Evolutionary conservation across 2,329 filamentous ascomycete genomes (phyloP), one percentile per base, ranked within the genome.

Genomic region (Colletotrichum lentis): DNA sequence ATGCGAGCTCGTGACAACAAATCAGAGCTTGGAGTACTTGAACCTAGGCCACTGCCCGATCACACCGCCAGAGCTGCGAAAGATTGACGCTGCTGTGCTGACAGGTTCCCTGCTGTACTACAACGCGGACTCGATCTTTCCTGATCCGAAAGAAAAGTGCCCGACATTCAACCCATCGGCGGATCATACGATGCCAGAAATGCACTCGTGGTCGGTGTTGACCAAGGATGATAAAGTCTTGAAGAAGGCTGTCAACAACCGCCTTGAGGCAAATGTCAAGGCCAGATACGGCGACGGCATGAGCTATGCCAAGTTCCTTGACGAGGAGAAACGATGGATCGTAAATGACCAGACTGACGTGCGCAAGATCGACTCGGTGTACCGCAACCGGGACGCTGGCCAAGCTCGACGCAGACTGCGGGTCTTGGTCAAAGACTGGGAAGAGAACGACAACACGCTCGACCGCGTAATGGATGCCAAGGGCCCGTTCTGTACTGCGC

Each of bases 291-390:
- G 77, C 49, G 64, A 73, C 20, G 70, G 71, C 52, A 74, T 74
- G 54, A 73, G 73, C 14, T 80, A 78, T 63, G 47, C 46, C 5
- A 64, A 67, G 6, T 80, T 80, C 61, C 70, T 77, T 62, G 74
- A 74, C 41, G 75, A 79, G 50, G 79, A 81, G 69, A 76, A 75
- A 54, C 76, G 80, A 35, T 82, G 78, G 77, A 73, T 83, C 10
- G 71, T 78, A 49, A 81, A 75, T 64, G 78, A 83, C 70, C 75
- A 71, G 22, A 70, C 74, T 7, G 80, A 80, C 62, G 79, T 82
- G 20, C 74, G 80, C 47, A 78, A 80, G 66, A 81, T 82, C 55
- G 80, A 82, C 69, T 81, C 79, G 18, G 80, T 81, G 43, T 82
- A 82, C 64, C 78, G 80, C 14, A 82, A 81, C 60, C 74, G 78